phyloP scores from a whole-genome alignment of 768 basidiomycete species.

The Termitomyces sp. region DNA sequence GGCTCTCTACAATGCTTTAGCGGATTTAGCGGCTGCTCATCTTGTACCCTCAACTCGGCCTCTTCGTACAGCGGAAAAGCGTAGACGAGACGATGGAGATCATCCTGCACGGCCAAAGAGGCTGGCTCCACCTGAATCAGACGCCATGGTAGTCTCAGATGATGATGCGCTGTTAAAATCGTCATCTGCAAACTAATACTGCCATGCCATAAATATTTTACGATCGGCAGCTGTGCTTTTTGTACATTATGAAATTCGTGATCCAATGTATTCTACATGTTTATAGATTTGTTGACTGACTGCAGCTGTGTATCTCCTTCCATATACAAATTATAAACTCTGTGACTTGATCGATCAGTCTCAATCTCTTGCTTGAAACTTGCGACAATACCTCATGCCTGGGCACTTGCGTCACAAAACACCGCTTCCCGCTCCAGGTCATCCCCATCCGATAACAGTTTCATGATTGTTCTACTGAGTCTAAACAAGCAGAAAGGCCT shows the following conservation, averaged over 20 bases:
- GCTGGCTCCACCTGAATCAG: background rate
- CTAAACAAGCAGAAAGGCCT: conserved; percentile 44
- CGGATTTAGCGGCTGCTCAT: conserved; percentile 18
- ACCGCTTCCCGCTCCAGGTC: conserved; percentile 33
- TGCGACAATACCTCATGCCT: conserved; percentile 20
- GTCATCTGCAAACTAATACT: background rate
- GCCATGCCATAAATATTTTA: background rate
- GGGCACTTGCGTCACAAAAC: conserved; percentile 16
- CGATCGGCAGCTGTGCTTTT: background rate
- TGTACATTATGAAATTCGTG: background rate
- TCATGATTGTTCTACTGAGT: conserved; percentile 4
- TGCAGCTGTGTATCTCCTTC: background rate
- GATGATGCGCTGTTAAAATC: background rate
- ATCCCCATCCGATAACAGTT: background rate
- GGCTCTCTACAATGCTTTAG: conserved; percentile 28
- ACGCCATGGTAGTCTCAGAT: background rate
- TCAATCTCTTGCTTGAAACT: background rate
- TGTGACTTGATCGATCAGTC: background rate
- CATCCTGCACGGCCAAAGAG: background rate
- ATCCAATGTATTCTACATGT: background rate
- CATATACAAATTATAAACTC: background rate
- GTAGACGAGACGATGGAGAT: conserved; percentile 14
- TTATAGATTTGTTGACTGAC: background rate
- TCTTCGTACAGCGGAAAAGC: conserved; percentile 7
- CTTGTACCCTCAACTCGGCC: background rate